Conservation (phyloP, 768 basidiomycete species). For the Suillus spraguei region DNA sequence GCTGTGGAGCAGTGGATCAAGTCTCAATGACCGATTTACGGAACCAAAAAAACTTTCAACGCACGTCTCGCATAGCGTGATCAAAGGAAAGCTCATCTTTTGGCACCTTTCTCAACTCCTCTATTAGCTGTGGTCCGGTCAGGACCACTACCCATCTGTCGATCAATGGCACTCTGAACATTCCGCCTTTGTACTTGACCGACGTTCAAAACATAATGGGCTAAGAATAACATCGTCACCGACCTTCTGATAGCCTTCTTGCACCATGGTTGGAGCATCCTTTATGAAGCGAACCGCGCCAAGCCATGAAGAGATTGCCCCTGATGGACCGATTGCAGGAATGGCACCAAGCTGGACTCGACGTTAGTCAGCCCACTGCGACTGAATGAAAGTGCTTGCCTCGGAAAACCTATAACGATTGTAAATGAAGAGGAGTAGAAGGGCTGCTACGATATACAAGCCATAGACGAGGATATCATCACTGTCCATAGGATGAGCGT, state of each 20-base stretch:
- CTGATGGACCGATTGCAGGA: constrained; percentile 39
- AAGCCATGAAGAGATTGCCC: constrained; percentile 35
- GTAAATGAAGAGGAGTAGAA: constrained; percentile 17
- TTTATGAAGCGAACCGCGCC: constrained; percentile 33
- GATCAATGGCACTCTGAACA: constrained; percentile 47
- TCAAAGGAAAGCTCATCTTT: constrained; percentile 48
- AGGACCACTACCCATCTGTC: constrained; percentile 50
- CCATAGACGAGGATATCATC: constrained; percentile 23
- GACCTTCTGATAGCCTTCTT: constrained; percentile 40
- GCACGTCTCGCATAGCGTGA: constrained; percentile 43
- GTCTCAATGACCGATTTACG: neutral
- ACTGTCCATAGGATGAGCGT: constrained; percentile 30
- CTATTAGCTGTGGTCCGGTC: constrained; percentile 42
- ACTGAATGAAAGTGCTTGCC: constrained; percentile 16
- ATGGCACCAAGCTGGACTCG: constrained; percentile 30
- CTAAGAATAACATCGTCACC: constrained; percentile 8
- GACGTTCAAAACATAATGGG: constrained; percentile 19
- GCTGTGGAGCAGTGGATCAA: constrained; percentile 26
- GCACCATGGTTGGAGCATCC: constrained; percentile 35
- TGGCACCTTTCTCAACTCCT: constrained; percentile 52
- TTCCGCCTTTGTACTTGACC: constrained; percentile 30
- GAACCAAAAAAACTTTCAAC: constrained; percentile 14
- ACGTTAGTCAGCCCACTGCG: neutral
- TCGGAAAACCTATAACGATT: constrained; percentile 29
- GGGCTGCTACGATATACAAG: constrained; percentile 16